phyloP scores from a whole-genome alignment of 2,329 filamentous ascomycete genomes.

The Cercospora sp. region DNA sequence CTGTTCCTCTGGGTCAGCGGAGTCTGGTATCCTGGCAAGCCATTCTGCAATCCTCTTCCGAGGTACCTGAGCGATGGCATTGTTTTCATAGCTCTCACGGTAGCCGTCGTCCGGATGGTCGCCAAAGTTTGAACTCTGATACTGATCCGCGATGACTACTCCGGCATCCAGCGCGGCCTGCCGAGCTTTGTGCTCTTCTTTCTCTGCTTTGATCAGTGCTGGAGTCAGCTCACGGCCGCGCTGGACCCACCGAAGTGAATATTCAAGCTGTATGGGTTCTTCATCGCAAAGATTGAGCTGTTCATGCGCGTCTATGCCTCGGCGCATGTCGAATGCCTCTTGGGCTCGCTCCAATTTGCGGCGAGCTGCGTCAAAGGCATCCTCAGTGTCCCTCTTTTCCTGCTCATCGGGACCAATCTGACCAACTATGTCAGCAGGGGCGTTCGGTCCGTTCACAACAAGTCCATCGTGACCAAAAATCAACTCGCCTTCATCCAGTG shows the following conservation, averaged over 20 bases:
- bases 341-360: too few species aligned
- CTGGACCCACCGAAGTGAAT: background rate
- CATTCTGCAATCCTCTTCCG: background rate
- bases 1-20: background rate
- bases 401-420: too few species aligned
- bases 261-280: too few species aligned
- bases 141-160: background rate
- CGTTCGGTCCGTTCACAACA: too few species aligned
- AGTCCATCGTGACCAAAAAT: too few species aligned
- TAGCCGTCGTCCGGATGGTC: background rate
- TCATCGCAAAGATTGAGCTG: too few species aligned
- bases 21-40: background rate
- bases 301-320: too few species aligned
- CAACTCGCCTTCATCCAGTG: too few species aligned
- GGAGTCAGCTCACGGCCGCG: constrained; percentile 5
- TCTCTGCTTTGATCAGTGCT: constrained; percentile 20
- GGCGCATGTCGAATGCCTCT: too few species aligned
- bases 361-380: too few species aligned
- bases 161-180: constrained; percentile 11
- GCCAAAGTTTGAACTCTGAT: background rate
- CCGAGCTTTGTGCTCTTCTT: constrained; percentile 10
- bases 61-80: background rate
- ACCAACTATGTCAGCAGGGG: too few species aligned
- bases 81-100: background rate
- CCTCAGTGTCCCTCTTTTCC: too few species aligned